These are phyloP conservation scores for Magnusiomyces suaveolens DNA, from an alignment of 1,139 yeast species.

Conservation along the genomic window DNA sequence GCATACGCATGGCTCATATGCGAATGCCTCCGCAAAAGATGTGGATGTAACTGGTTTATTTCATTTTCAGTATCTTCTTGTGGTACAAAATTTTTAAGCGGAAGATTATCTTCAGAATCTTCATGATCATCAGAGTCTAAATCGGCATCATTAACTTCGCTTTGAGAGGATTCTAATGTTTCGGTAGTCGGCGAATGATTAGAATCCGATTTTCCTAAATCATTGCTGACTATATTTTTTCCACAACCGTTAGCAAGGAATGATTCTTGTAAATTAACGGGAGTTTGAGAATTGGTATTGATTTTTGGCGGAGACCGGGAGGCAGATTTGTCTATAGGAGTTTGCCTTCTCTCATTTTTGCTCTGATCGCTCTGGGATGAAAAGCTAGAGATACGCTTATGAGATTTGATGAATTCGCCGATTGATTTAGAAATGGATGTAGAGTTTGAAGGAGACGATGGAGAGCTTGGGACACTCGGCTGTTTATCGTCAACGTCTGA, in stretches of 20 bases:
- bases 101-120: slow-evolving; percentile 2
- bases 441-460: neutral
- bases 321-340: neutral
- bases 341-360: neutral
- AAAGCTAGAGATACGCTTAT: neutral
- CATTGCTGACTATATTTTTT: neutral
- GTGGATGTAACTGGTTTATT: neutral
- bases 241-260: neutral
- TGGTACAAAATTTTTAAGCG: neutral
- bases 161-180: neutral
- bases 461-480: neutral
- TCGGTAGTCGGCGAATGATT: neutral
- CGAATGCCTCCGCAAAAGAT: slow-evolving; percentile 2
- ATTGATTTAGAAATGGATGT: neutral
- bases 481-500: neutral
- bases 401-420: slow-evolving; percentile 7
- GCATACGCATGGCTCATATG: slow-evolving; percentile 23
- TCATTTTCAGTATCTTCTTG: neutral
- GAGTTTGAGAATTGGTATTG: neutral
- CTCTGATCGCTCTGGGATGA: neutral
- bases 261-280: neutral
- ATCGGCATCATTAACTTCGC: slow-evolving; percentile 4
- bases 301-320: neutral
- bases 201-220: neutral
- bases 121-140: slow-evolving; percentile 12